phyloP scores from a whole-genome alignment of 2,329 filamentous ascomycete genomes.

The Incumbomyces delicatus region DNA sequence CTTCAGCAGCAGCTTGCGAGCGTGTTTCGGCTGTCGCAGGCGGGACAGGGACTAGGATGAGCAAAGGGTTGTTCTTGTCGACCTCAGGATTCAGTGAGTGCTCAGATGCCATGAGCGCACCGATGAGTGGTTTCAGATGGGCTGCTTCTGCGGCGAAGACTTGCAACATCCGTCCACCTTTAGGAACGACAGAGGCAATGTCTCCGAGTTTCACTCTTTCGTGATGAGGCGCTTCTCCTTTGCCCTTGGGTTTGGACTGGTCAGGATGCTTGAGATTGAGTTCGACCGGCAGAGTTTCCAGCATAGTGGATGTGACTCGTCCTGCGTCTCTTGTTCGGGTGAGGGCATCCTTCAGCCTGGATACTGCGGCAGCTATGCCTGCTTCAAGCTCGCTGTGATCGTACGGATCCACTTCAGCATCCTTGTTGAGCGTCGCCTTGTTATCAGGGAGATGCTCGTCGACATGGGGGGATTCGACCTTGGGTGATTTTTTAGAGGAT shows the following conservation, averaged over 20 bases:
- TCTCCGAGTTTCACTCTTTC: conserved; percentile 47
- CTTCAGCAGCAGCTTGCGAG: conserved; percentile 30
- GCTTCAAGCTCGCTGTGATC: conserved; percentile 51
- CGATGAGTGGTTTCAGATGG: conserved; percentile 37
- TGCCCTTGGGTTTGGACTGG: conserved; percentile 33
- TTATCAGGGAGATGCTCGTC: conserved; percentile 37
- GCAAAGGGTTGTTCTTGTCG: conserved; percentile 34
- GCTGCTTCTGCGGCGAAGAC: conserved; percentile 57
- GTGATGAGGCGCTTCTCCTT: conserved; percentile 31
- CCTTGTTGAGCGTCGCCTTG: conserved; percentile 29
- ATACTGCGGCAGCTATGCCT: conserved; percentile 45
- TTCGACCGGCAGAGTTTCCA: conserved; percentile 53
- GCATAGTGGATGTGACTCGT: conserved; percentile 50
- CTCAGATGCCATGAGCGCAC: conserved; percentile 33
- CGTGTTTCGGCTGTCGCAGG: conserved; percentile 39
- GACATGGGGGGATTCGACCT: conserved; percentile 22
- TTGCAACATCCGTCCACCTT: conserved; percentile 50
- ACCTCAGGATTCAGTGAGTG: conserved; percentile 34
- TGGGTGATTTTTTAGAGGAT: conserved; percentile 22
- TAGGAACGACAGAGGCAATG: conserved; percentile 57
- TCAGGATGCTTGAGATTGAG: conserved; percentile 37
- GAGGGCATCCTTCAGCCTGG: conserved; percentile 51
- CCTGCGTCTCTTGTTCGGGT: conserved; percentile 54
- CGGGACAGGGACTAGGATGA: conserved; percentile 37
- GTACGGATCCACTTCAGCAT: conserved; percentile 42